phyloP scores from a whole-genome alignment of 1,284 basidiomycete genomes.

The Fomitopsis pinicola region DNA sequence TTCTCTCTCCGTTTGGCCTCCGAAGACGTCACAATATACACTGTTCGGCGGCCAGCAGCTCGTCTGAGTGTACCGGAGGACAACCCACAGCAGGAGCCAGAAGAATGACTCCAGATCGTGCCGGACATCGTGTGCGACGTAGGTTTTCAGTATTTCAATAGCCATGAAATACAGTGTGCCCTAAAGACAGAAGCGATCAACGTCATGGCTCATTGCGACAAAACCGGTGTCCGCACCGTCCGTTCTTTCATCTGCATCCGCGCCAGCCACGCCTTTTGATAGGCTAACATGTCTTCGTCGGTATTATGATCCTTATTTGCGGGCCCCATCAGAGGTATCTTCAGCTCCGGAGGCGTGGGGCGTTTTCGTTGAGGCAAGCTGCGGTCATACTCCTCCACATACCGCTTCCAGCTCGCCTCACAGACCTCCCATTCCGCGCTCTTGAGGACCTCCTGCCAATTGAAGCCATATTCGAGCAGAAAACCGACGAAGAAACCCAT shows the following conservation, averaged over 20 bases:
- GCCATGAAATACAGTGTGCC: neutral
- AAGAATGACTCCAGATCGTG: neutral
- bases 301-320: neutral
- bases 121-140: neutral
- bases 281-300: too few species aligned
- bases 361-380: neutral
- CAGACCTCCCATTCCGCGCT: neutral
- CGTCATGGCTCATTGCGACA: too few species aligned
- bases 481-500: neutral
- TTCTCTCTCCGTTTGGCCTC: neutral
- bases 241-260: neutral
- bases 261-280: neutral
- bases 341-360: neutral
- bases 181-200: neutral
- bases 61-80: neutral
- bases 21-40: neutral
- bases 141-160: neutral
- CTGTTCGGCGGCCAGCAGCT: neutral
- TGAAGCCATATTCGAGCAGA: neutral
- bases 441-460: neutral
- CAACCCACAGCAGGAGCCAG: neutral
- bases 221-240: neutral
- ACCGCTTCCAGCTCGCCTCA: neutral
- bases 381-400: neutral
- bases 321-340: neutral